Conservation (phyloP, 331 rosid species). For the Pyrus hybrid region DNA sequence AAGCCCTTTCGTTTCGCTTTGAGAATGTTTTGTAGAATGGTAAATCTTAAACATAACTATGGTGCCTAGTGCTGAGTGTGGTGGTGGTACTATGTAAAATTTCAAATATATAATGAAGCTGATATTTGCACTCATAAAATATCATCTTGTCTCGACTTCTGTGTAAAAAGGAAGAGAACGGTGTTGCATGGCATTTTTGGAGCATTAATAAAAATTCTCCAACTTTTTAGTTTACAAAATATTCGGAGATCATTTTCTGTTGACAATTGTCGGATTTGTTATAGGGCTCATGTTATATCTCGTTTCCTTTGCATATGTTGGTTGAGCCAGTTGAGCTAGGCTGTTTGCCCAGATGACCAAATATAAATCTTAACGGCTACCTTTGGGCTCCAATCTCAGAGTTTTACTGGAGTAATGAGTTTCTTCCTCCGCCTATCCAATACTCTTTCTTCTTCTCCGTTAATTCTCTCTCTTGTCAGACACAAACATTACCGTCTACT, state of each 20-base stretch:
- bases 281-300: background rate
- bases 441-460: background rate
- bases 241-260: background rate
- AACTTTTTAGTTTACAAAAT: no score
- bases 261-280: background rate
- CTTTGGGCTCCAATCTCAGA: background rate
- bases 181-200: background rate
- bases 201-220: no score
- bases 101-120: background rate
- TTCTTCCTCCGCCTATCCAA: background rate
- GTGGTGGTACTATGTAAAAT: background rate
- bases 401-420: background rate
- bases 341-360: background rate
- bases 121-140: no score
- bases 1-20: background rate
- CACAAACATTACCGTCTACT: slow-evolving; percentile 6
- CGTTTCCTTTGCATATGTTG: background rate
- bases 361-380: background rate
- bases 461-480: background rate
- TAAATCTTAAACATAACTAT: background rate
- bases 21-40: background rate
- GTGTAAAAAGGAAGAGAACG: no score
- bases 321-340: background rate
- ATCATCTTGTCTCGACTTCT: no score
- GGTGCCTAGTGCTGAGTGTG: background rate